A percentile compares a stretch with the other conserved stretches of the same genome.
These are phyloP conservation scores for Lenwebbia sp. DNA, from an alignment of 345 rosid species.

Conservation along the genomic window DNA sequence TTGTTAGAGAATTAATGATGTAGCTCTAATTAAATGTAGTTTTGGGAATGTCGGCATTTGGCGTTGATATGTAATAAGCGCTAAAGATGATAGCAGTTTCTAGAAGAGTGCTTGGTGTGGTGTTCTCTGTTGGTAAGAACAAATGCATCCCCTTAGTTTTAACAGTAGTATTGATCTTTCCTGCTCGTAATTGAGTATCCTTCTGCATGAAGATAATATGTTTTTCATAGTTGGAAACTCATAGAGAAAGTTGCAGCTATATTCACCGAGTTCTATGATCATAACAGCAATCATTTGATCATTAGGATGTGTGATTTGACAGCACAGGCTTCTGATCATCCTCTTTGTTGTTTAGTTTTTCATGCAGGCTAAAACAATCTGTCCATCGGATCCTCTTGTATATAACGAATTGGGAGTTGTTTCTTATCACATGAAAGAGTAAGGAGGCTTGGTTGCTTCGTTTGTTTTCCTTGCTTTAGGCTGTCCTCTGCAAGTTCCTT, in stretches of 20 bases:
- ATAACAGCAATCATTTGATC: background rate
- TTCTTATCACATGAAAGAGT: slow-evolving; percentile 94
- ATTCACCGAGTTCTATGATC: background rate
- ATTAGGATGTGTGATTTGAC: background rate
- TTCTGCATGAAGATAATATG: background rate
- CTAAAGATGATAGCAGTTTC: background rate
- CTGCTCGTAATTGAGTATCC: background rate
- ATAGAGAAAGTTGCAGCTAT: background rate
- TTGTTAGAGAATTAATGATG: background rate
- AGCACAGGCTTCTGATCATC: background rate
- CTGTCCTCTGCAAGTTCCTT: background rate
- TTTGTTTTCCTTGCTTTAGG: background rate
- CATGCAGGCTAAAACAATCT: slow-evolving; percentile 86
- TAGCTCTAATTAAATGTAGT: background rate
- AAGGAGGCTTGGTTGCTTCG: slow-evolving; percentile 15
- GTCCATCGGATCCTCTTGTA: slow-evolving; percentile 91
- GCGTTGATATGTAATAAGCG: background rate
- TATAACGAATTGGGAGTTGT: slow-evolving; percentile 97
- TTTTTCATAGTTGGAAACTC: background rate
- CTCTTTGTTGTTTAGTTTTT: slow-evolving; percentile 47
- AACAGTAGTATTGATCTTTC: background rate
- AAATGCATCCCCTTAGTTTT: background rate
- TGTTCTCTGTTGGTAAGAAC: background rate
- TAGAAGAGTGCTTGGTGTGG: background rate
- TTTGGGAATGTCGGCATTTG: background rate